Conservation (phyloP, 2,329 filamentous ascomycete genomes). For the Ophiosphaerella korrae region DNA sequence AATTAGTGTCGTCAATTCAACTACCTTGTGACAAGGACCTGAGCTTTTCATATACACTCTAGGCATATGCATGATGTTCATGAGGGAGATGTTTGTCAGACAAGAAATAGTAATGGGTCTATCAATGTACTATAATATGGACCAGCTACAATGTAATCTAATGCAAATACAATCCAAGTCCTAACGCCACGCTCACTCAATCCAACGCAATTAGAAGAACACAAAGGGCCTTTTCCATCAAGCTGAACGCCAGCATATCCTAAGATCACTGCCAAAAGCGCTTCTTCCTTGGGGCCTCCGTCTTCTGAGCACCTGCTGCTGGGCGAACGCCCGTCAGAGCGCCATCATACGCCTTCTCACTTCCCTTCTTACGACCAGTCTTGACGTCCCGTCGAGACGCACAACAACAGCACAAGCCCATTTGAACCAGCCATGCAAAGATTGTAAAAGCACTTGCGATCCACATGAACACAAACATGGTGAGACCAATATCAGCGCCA, state of each 20-base stretch:
- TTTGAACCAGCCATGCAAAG: slow-evolving; percentile 72
- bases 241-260: not conserved
- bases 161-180: not conserved
- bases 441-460: slow-evolving; percentile 70
- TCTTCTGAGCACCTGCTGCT: slow-evolving; percentile 5
- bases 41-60: too few species aligned
- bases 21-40: too few species aligned
- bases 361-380: slow-evolving; percentile 54
- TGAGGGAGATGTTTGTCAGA: too few species aligned
- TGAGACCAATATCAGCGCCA: slow-evolving; percentile 67
- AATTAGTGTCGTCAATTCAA: too few species aligned
- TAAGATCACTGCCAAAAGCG: slow-evolving; percentile 24
- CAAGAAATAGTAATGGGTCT: too few species aligned
- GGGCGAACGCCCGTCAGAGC: slow-evolving; percentile 4
- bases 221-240: not conserved
- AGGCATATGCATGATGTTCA: too few species aligned
- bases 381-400: slow-evolving; percentile 60
- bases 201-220: not conserved
- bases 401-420: slow-evolving; percentile 79
- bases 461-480: slow-evolving; percentile 93
- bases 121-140: too few species aligned
- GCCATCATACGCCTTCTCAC: slow-evolving; percentile 39
- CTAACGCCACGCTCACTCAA: not conserved
- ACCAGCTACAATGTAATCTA: not conserved
- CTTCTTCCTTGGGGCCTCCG: slow-evolving; percentile 13